Evolutionary conservation across 163 green algal species (phyloP).

Genomic region (Botryococcus braunii): DNA sequence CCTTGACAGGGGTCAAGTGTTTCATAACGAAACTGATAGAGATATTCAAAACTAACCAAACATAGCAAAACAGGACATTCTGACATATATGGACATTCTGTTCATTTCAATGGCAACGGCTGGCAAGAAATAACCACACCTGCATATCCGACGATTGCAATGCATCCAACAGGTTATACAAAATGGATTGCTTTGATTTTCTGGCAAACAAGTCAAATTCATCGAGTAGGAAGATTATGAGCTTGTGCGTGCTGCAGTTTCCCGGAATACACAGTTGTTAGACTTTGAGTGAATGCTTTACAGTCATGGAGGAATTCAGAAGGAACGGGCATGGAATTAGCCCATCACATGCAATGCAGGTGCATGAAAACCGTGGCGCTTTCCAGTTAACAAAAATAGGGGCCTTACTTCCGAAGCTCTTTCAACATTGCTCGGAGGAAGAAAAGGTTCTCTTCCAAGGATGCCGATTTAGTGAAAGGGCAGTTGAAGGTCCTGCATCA

Average conservation of each 20-base stretch:
- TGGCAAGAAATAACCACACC: constrained; percentile 14
- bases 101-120: background rate
- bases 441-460: constrained; percentile 70
- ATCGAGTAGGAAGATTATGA: constrained; percentile 71
- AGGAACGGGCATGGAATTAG: background rate
- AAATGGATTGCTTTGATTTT: constrained; percentile 62
- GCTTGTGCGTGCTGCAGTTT: constrained; percentile 28
- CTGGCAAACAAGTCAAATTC: constrained; percentile 69
- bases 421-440: constrained; percentile 72
- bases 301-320: background rate
- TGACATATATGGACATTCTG: background rate
- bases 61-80: background rate
- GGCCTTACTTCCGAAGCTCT: constrained; percentile 43
- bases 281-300: background rate
- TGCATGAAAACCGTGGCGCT: too few species aligned
- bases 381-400: too few species aligned
- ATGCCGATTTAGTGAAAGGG: constrained; percentile 42
- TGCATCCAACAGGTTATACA: constrained; percentile 87
- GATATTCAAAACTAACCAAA: too few species aligned
- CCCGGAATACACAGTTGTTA: background rate
- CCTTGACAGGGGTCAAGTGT: too few species aligned
- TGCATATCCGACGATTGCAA: constrained; percentile 55
- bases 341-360: background rate
- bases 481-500: constrained; percentile 35
- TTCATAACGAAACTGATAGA: too few species aligned